Conservation (phyloP, 2,329 filamentous ascomycete genomes). For the Penicillium sp. region DNA sequence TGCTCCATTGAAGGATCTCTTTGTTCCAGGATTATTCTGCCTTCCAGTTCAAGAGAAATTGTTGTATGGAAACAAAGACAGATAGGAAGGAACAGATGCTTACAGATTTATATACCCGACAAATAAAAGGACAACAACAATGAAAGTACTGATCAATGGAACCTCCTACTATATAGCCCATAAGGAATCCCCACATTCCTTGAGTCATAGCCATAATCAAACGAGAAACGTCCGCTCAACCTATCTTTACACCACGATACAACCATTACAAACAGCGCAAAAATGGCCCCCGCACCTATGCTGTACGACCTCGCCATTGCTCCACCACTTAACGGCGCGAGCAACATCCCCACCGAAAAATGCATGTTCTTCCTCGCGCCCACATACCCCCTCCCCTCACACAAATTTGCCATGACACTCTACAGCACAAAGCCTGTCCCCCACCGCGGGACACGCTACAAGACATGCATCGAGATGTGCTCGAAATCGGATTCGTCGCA, state of each 20-base stretch:
- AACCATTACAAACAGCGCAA: background rate
- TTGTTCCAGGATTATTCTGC: no score
- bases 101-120: no score
- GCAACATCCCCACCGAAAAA: background rate
- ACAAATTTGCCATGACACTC: background rate
- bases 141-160: no score
- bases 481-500: background rate
- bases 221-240: no score
- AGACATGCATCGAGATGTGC: background rate
- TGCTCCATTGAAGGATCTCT: no score
- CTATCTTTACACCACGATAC: background rate
- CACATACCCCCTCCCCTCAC: background rate
- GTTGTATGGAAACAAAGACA: no score
- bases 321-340: background rate
- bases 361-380: background rate
- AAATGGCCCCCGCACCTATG: background rate
- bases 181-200: no score
- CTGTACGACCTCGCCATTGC: background rate
- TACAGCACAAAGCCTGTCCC: background rate
- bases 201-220: no score
- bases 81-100: no score
- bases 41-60: no score
- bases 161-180: no score
- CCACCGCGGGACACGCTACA: background rate
- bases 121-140: no score